Conservation (phyloP, 169 alveolate genomes). For the Eimeria falciformis region DNA sequence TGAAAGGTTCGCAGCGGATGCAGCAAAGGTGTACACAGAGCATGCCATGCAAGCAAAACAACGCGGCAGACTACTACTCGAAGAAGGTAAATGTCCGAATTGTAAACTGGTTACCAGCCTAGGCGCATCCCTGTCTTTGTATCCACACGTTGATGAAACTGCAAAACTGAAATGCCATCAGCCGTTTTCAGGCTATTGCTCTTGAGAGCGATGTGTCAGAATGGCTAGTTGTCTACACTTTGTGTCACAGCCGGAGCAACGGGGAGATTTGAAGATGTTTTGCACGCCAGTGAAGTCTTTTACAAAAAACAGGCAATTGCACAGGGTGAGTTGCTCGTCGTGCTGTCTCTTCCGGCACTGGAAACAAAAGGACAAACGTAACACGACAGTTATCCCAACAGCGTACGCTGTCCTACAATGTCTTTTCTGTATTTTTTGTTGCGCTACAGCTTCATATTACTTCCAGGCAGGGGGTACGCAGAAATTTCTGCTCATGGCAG, state of each 20-base stretch:
- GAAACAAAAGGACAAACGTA: background rate
- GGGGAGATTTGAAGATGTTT: background rate
- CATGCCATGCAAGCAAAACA: background rate
- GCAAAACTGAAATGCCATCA: background rate
- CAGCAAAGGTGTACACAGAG: background rate
- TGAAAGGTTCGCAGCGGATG: background rate
- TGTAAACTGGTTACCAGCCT: background rate
- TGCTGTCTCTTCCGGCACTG: too few relatives aligned
- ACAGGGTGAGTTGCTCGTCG: background rate
- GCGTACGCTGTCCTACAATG: background rate
- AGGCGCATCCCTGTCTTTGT: background rate
- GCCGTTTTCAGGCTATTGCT: background rate
- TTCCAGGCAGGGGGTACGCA: constrained; percentile 6
- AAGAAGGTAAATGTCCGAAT: background rate
- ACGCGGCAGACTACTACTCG: background rate
- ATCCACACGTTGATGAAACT: background rate
- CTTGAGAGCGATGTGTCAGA: background rate
- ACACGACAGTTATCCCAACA: background rate
- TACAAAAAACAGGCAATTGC: background rate
- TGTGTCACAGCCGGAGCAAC: constrained; percentile 25
- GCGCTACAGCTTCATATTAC: constrained; percentile 26
- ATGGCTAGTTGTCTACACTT: background rate
- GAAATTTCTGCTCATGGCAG: background rate
- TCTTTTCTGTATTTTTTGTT: background rate
- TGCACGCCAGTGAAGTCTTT: background rate